Conservation (phyloP, 2,329 filamentous ascomycete species). For the Ophiostoma novo-ulmi region DNA sequence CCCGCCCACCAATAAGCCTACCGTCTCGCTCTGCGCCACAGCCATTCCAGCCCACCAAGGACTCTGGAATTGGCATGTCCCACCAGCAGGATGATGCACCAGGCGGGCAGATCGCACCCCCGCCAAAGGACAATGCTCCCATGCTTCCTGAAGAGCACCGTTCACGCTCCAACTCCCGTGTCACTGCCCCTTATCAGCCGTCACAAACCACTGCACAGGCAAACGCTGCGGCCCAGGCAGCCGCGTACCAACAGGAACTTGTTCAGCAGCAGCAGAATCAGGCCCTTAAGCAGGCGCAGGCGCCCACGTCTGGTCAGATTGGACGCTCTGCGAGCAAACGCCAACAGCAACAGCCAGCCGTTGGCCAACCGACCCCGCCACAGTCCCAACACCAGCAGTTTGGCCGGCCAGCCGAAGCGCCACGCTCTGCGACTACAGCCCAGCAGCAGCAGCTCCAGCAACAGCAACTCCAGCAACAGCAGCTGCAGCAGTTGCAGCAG, state of each 20-base stretch:
- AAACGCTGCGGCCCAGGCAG: constrained; percentile 29
- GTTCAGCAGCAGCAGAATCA: constrained; percentile 82
- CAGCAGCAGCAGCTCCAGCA: constrained; percentile 37
- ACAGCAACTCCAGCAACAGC: constrained; percentile 29
- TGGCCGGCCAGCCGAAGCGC: constrained; percentile 35
- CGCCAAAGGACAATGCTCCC: constrained; percentile 51
- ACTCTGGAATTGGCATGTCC: constrained; percentile 59
- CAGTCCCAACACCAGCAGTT: constrained; percentile 50
- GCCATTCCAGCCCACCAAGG: constrained; percentile 51
- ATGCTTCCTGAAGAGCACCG: constrained; percentile 64
- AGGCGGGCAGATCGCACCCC: constrained; percentile 38
- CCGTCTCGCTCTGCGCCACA: constrained; percentile 54
- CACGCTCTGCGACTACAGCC: constrained; percentile 36
- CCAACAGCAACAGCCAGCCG: constrained; percentile 38
- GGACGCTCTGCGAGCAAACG: constrained; percentile 70
- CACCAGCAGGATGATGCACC: constrained; percentile 51
- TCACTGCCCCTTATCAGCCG: constrained; percentile 51
- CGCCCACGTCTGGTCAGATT: constrained; percentile 66
- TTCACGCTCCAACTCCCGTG: constrained; percentile 63
- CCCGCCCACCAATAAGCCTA: constrained; percentile 70
- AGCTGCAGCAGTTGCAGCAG: constrained; percentile 25
- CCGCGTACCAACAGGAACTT: constrained; percentile 56
- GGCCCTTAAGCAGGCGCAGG: constrained; percentile 72
- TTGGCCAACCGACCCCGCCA: constrained; percentile 42
- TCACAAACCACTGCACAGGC: constrained; percentile 12